phyloP scores from a whole-genome alignment of 805 yeast genomes.

The Lachancea quebecensis region DNA sequence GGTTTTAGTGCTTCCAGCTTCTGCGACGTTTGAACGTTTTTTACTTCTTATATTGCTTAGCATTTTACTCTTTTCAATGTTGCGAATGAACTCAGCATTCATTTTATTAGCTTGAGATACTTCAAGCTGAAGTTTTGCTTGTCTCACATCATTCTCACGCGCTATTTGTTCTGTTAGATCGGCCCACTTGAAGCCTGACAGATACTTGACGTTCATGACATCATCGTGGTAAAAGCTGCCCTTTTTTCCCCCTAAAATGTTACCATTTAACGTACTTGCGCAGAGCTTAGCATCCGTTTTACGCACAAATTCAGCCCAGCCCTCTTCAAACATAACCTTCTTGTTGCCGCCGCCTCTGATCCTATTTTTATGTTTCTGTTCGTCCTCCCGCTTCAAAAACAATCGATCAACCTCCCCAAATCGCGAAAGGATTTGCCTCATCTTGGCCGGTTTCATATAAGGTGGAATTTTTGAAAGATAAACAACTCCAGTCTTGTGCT shows the following conservation, averaged over 20 bases:
- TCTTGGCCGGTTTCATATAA: constrained; percentile 90
- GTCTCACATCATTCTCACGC: constrained; percentile 80
- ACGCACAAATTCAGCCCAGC: constrained; percentile 89
- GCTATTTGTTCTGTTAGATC: constrained; percentile 92
- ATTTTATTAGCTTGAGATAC: constrained; percentile 81
- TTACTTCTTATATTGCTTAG: constrained; percentile 50
- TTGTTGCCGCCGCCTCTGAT: constrained; percentile 88
- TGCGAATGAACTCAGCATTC: constrained; percentile 74
- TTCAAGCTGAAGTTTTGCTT: constrained; percentile 80
- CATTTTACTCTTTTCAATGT: constrained; percentile 83
- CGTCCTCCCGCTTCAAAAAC: constrained; percentile 80
- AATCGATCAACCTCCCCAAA: constrained; percentile 88
- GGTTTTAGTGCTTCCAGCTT: constrained; percentile 17
- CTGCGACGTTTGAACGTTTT: constrained; percentile 14
- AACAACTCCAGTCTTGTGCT: constrained; percentile 79
- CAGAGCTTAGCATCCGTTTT: constrained; percentile 86
- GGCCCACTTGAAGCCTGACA: constrained; percentile 91
- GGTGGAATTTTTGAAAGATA: constrained; percentile 90
- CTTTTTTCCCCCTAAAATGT: constrained; percentile 86
- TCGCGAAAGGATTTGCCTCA: constrained; percentile 69
- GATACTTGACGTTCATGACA: constrained; percentile 80
- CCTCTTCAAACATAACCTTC: constrained; percentile 81
- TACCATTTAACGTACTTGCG: constrained; percentile 80
- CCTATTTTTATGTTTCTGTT: constrained; percentile 53
- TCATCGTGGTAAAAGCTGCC: constrained; percentile 90